Percentiles rank a stretch among this genome's conserved stretches.
phyloP scores from a whole-genome alignment of 2,329 filamentous ascomycete genomes.

The Aureobasidium sp. region DNA sequence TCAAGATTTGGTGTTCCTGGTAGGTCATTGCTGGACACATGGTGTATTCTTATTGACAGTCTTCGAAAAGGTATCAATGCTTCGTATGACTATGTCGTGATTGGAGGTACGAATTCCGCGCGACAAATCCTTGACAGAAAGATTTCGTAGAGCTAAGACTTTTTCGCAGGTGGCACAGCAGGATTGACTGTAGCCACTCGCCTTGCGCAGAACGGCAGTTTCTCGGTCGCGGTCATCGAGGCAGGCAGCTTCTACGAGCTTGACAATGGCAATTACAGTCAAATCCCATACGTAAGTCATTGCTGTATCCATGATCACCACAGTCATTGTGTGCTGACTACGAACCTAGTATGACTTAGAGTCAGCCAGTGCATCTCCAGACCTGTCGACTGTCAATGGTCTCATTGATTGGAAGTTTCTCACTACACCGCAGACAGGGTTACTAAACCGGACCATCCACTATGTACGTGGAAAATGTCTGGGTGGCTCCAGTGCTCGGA shows the following conservation, averaged over 20 bases:
- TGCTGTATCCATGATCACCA: background rate
- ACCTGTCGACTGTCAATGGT: slow-evolving; percentile 17
- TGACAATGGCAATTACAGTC: slow-evolving; percentile 19
- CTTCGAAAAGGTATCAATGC: too few relatives aligned
- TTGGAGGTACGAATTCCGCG: background rate
- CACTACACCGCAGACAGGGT: slow-evolving; percentile 19
- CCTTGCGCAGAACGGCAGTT: slow-evolving; percentile 17
- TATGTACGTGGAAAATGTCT: slow-evolving; percentile 26
- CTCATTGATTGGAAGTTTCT: slow-evolving; percentile 26
- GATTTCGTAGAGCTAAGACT: background rate
- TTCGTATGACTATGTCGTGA: slow-evolving; percentile 21
- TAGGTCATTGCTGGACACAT: too few relatives aligned
- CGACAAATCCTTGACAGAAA: background rate
- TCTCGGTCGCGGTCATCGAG: slow-evolving; percentile 22
- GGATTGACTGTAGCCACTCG: slow-evolving; percentile 20
- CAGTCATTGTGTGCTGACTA: background rate
- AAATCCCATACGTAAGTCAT: background rate
- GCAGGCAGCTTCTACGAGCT: slow-evolving; percentile 22
- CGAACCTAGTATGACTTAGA: background rate
- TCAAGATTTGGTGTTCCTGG: background rate
- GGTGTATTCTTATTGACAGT: too few relatives aligned
- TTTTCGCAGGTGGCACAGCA: slow-evolving; percentile 17
- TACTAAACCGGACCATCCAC: background rate
- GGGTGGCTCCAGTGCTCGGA: slow-evolving; percentile 23
- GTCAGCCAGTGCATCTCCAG: background rate